A percentile compares a stretch with the other conserved stretches of the same genome.
These are phyloP conservation scores for Meyerozyma elateridarum DNA, from an alignment of 1,139 yeast species.

Conservation along the genomic window DNA sequence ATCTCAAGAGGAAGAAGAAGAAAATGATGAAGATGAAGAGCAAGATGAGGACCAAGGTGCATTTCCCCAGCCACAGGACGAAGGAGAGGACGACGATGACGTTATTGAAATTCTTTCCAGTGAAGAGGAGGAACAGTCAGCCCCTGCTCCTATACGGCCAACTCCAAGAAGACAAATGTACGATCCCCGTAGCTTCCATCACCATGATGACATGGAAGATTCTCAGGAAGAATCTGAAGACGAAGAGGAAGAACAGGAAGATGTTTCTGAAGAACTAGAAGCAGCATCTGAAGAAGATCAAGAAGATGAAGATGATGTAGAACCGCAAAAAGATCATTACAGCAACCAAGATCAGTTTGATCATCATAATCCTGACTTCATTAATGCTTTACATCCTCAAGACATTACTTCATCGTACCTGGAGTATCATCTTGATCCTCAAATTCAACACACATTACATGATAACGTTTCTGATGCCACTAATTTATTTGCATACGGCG, in stretches of 20 bases:
- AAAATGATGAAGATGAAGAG: slow-evolving; percentile 14
- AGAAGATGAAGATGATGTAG: slow-evolving; percentile 4
- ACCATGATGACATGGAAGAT: background rate
- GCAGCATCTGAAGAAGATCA: background rate
- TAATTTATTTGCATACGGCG: no score
- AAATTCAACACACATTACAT: no score
- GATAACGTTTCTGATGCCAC: no score
- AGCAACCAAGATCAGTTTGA: background rate
- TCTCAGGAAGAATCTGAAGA: slow-evolving; percentile 5
- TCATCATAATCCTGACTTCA: no score
- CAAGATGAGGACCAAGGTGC: slow-evolving; percentile 8
- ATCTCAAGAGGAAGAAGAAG: slow-evolving; percentile 12
- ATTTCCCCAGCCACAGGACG: slow-evolving; percentile 4
- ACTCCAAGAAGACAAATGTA: slow-evolving; percentile 4
- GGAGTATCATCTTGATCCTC: no score
- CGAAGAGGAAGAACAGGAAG: slow-evolving; percentile 6
- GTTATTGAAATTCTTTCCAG: slow-evolving; percentile 5
- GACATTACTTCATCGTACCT: no score
- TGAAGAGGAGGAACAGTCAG: slow-evolving; percentile 3
- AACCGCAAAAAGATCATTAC: slow-evolving; percentile 2
- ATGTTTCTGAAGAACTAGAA: background rate
- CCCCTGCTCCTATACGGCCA: slow-evolving; percentile 2
- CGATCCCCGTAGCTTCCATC: slow-evolving; percentile 5
- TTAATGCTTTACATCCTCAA: no score
- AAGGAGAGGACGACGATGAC: slow-evolving; percentile 2